A percentile compares a stretch with the other conserved stretches of the same genome.
Evolutionary conservation across 768 basidiomycete genomes (phyloP).

Genomic region (Gelatoporia subvermispora): DNA sequence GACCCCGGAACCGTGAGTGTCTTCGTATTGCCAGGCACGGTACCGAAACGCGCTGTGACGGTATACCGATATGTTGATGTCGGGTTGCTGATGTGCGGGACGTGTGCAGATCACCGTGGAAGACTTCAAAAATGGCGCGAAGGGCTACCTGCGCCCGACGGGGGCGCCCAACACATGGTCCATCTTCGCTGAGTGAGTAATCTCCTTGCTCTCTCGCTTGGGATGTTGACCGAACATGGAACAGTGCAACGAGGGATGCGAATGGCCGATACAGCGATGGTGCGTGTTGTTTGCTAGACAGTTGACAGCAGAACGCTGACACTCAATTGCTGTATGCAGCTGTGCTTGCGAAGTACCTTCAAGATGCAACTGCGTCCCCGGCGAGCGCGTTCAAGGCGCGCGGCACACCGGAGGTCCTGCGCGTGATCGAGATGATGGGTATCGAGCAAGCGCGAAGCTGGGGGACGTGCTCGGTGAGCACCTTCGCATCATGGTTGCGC

Average conservation of each 20-base stretch:
- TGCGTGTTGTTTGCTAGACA: neutral
- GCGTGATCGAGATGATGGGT: slow-evolving; percentile 51
- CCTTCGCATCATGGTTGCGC: neutral
- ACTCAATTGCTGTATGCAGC: slow-evolving; percentile 1
- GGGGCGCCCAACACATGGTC: slow-evolving; percentile 7
- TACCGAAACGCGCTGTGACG: too few species aligned
- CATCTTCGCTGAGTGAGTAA: slow-evolving; percentile 1
- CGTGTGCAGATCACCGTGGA: slow-evolving; percentile 12
- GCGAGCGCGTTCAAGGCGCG: slow-evolving; percentile 46
- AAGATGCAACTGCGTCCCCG: slow-evolving; percentile 39
- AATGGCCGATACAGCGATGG: slow-evolving; percentile 31
- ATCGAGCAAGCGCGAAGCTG: slow-evolving; percentile 50
- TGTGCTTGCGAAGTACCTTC: slow-evolving; percentile 37
- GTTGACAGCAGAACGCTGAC: neutral
- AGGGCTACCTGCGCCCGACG: slow-evolving; percentile 8
- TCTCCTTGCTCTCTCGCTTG: neutral
- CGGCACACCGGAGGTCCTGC: slow-evolving; percentile 41
- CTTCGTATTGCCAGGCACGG: neutral
- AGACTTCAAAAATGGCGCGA: slow-evolving; percentile 21
- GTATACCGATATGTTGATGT: too few species aligned
- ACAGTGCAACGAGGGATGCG: slow-evolving; percentile 19
- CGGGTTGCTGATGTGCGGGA: too few species aligned
- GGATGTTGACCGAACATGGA: neutral
- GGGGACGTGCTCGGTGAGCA: slow-evolving; percentile 33
- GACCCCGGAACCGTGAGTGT: slow-evolving; percentile 1